Conservation (phyloP, 2,329 filamentous ascomycete genomes). For the Annulohypoxylon truncatum region DNA sequence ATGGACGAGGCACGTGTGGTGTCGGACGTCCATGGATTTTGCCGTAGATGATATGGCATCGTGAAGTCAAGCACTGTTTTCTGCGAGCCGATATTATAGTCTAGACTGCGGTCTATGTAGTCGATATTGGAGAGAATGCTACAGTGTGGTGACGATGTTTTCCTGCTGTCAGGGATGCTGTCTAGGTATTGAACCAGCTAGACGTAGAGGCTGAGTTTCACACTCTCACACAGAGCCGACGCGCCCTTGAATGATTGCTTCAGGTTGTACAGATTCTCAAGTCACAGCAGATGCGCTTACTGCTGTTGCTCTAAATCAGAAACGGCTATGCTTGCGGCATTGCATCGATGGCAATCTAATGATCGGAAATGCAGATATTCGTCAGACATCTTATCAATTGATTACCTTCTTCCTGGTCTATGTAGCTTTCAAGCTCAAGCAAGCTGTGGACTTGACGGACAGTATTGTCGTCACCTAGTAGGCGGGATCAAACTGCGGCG, state of each 20-base stretch:
- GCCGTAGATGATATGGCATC: constrained; percentile 25
- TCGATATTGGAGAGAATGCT: constrained; percentile 27
- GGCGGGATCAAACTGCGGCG: constrained; percentile 17
- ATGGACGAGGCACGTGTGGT: constrained; percentile 31
- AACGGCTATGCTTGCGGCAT: constrained; percentile 11
- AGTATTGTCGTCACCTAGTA: constrained; percentile 7
- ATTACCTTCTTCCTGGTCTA: constrained; percentile 16
- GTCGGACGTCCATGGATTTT: constrained; percentile 21
- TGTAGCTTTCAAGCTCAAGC: constrained; percentile 8
- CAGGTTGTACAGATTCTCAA: constrained; percentile 16
- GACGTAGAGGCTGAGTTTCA: constrained; percentile 13
- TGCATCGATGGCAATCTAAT: constrained; percentile 5
- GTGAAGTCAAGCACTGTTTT: constrained; percentile 13
- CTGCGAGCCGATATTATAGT: constrained; percentile 13
- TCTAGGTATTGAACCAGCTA: constrained; percentile 1
- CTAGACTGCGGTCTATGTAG: constrained; percentile 36
- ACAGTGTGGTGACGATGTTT: constrained; percentile 21
- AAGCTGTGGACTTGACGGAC: constrained; percentile 9
- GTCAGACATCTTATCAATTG: constrained; percentile 13
- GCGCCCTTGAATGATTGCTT: constrained; percentile 11
- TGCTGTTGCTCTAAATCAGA: constrained; percentile 17
- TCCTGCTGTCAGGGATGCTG: constrained; percentile 14
- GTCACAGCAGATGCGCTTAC: constrained; percentile 33
- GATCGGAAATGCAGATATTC: constrained; percentile 11
- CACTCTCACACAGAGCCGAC: constrained; percentile 1